Base-by-base conservation (phyloP, 164 flowering plant genomes). In the Tinospora cordifolia region DNA sequence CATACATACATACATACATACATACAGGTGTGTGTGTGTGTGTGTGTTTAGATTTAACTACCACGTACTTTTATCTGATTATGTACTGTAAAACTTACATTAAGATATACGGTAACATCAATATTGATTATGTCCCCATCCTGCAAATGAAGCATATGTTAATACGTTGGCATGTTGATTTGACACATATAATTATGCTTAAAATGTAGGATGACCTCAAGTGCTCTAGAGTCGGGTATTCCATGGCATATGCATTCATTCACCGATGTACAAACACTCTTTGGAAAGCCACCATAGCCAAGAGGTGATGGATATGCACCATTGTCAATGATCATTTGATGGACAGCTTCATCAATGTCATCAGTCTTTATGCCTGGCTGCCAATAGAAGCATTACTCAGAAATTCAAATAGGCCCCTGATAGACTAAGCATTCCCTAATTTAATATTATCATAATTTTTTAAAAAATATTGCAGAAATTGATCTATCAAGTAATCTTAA, bases 221-320 rank as follows among this genome's bases (percentile, higher is more conserved):
- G 93, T 26, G 83, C 78, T 73, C 92, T 87, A 21, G 99, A 95
- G 79, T 95, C 98, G 41, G 99, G 99, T 58, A 95, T 95, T 69
- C 99, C 99, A 80, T 95, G 99, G 87, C 97, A 95, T 76, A 95
- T 95, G 78, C 98, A 95, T 76, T 95, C 99, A 80, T 95, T 95
- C 70, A 95, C 91, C 27, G 99, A 95, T 69, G 99, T 95, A 80
- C 99, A 95, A 13, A 94, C 99, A 82, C 99, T 95, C 83, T 95
- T 95, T 46, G 98, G 99, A 75, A 92, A 95, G 30, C 99, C 97
- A 51, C 97, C 91, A 81, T 95, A 95, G 63, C 97, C 93, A 71
- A 90, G 96, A 76, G 99, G 99, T 19, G 99, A 95, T 38, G 98
- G 99, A 79, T 95, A 95, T 62, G 98, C 98, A 63, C 96, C 98